These are phyloP conservation scores for Aspergillus latus DNA, from an alignment of 2,329 filamentous ascomycete species.

Conservation along the genomic window DNA sequence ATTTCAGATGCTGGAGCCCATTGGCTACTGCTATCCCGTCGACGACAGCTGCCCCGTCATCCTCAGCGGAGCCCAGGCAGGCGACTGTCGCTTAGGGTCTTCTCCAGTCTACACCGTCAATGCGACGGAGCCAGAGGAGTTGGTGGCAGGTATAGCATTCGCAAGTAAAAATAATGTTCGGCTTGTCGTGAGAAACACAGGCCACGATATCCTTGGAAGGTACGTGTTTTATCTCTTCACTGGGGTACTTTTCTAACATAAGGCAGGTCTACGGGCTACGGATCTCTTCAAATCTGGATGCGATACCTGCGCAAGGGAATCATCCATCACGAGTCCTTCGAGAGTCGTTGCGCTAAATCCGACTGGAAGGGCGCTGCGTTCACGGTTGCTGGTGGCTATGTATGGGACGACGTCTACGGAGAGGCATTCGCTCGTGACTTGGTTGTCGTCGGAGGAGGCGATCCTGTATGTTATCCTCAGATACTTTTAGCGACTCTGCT, in stretches of 20 bases:
- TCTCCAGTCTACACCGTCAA: constrained; percentile 29
- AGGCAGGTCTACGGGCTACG: constrained; percentile 9
- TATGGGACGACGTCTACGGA: constrained; percentile 14
- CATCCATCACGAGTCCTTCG: constrained; percentile 1
- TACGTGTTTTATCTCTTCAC: not conserved
- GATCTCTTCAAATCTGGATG: constrained; percentile 14
- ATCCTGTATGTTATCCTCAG: not conserved
- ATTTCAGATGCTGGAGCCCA: constrained; percentile 28
- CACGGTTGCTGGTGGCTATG: constrained; percentile 12
- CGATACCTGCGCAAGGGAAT: constrained; percentile 9
- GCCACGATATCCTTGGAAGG: constrained; percentile 11
- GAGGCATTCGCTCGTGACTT: constrained; percentile 9
- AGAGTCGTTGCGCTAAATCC: not conserved
- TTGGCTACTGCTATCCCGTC: constrained; percentile 30
- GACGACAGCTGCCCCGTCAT: constrained; percentile 28
- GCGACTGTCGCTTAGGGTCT: constrained; percentile 28
- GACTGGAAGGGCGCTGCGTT: constrained; percentile 11
- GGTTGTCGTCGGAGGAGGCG: constrained; percentile 12
- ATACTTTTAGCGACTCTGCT: too few species aligned
- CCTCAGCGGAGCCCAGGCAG: constrained; percentile 24
- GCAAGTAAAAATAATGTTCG: constrained; percentile 10
- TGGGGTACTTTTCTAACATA: not conserved
- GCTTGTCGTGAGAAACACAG: constrained; percentile 10
- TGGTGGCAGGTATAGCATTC: constrained; percentile 10
- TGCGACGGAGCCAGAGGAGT: constrained; percentile 10